Percentiles rank a stretch among this genome's conserved stretches.
phyloP scores from a whole-genome alignment of 2,329 filamentous ascomycete species.

The Diplodia scrobiculata region DNA sequence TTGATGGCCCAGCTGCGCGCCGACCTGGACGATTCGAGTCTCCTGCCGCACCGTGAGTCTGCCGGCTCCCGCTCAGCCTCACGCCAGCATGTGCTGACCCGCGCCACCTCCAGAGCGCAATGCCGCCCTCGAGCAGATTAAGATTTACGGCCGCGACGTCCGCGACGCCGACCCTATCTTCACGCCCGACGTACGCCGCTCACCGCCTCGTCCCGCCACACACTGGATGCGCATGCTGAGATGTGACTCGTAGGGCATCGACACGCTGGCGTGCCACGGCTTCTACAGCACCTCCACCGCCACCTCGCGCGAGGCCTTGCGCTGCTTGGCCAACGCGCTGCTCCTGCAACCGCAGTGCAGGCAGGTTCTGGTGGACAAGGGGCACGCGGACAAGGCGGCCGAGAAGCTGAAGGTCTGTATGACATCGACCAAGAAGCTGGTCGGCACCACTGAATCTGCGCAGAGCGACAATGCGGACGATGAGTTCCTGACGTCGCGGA shows the following conservation, averaged over 20 bases:
- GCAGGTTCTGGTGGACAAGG: conserved; percentile 72
- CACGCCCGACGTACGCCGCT: conserved; percentile 64
- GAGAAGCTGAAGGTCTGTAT: conserved; percentile 62
- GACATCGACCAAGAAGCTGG: conserved; percentile 22
- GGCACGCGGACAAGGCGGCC: conserved; percentile 67
- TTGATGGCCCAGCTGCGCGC: conserved; percentile 64
- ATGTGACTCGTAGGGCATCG: conserved; percentile 65
- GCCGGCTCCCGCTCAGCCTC: background rate
- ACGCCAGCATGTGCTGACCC: conserved; percentile 8
- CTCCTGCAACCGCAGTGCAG: conserved; percentile 68
- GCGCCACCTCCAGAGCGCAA: conserved; percentile 59
- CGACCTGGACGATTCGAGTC: conserved; percentile 62
- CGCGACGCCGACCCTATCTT: conserved; percentile 79
- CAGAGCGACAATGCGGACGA: conserved; percentile 73
- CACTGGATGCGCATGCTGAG: conserved; percentile 11
- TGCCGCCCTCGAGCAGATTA: conserved; percentile 63
- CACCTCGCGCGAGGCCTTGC: conserved; percentile 69
- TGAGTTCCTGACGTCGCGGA: conserved; percentile 79
- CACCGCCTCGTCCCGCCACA: conserved; percentile 20
- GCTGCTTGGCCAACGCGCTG: conserved; percentile 83
- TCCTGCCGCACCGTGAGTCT: conserved; percentile 62
- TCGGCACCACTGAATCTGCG: conserved; percentile 30
- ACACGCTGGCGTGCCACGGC: conserved; percentile 70
- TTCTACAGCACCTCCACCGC: conserved; percentile 67
- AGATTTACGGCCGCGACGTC: conserved; percentile 74